These are phyloP conservation scores for Saccharomycopsis babjevae DNA, from an alignment of 805 yeast genomes.

Conservation along the genomic window DNA sequence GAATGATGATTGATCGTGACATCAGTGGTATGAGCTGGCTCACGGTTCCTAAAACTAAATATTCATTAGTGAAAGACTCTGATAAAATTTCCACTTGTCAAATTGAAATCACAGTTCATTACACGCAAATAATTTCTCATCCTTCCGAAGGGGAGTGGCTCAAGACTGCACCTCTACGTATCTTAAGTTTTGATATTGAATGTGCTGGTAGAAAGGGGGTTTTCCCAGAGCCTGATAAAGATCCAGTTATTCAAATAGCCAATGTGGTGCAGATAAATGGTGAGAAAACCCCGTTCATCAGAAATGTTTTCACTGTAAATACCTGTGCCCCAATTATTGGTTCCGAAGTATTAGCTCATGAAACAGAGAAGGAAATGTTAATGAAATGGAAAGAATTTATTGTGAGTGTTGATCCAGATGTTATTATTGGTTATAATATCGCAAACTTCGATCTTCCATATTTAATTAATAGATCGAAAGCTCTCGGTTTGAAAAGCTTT, in stretches of 20 bases:
- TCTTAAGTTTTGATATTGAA: slow-evolving; percentile 92
- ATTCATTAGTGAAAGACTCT: slow-evolving; percentile 33
- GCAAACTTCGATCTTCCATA: slow-evolving; percentile 95
- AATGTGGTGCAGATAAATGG: slow-evolving; percentile 85
- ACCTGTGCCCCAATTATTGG: slow-evolving; percentile 93
- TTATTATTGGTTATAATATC: slow-evolving; percentile 91
- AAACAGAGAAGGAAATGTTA: slow-evolving; percentile 74
- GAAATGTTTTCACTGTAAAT: slow-evolving; percentile 89
- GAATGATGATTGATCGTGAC: slow-evolving; percentile 87
- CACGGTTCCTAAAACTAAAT: slow-evolving; percentile 70
- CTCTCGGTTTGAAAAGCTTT: slow-evolving; percentile 53
- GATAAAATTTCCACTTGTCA: slow-evolving; percentile 66
- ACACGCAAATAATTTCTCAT: slow-evolving; percentile 62
- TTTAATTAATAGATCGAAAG: slow-evolving; percentile 73
- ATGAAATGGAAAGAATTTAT: slow-evolving; percentile 81
- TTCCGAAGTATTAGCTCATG: slow-evolving; percentile 70
- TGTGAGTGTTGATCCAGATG: slow-evolving; percentile 83
- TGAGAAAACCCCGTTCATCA: slow-evolving; percentile 75
- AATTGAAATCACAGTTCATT: slow-evolving; percentile 66
- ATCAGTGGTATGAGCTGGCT: slow-evolving; percentile 98
- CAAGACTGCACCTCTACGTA: slow-evolving; percentile 85
- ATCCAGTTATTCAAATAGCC: slow-evolving; percentile 95
- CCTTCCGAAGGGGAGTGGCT: slow-evolving; percentile 91
- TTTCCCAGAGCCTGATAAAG: slow-evolving; percentile 89
- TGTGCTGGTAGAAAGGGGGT: slow-evolving; percentile 97